Conservation (phyloP, 768 basidiomycete genomes). For the Termitomyces sp. region DNA sequence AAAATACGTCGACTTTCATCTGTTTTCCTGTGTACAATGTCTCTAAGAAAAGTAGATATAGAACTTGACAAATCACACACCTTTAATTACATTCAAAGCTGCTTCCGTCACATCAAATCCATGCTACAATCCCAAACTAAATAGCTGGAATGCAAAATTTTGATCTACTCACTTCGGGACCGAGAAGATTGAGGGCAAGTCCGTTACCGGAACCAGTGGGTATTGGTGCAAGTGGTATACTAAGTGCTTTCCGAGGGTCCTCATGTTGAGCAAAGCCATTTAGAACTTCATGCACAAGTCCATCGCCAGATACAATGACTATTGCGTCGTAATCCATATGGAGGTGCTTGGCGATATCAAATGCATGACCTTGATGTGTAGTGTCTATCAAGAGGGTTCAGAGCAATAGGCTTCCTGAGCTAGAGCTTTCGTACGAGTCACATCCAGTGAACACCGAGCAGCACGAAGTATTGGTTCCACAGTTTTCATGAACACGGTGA, state of each 20-base stretch:
- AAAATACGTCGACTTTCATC: slow-evolving; percentile 75
- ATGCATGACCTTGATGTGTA: slow-evolving; percentile 56
- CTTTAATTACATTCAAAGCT: slow-evolving; percentile 77
- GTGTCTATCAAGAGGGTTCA: slow-evolving; percentile 44
- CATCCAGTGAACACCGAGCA: slow-evolving; percentile 58
- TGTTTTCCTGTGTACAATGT: slow-evolving; percentile 45
- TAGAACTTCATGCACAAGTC: slow-evolving; percentile 75
- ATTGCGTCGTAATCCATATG: slow-evolving; percentile 65
- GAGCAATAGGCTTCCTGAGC: background rate
- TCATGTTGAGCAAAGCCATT: slow-evolving; percentile 75
- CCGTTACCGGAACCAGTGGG: slow-evolving; percentile 85
- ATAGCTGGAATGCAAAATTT: background rate
- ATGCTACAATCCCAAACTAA: slow-evolving; percentile 32
- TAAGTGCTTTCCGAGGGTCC: slow-evolving; percentile 55
- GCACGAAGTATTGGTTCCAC: slow-evolving; percentile 71
- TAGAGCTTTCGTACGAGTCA: slow-evolving; percentile 46
- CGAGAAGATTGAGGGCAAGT: slow-evolving; percentile 66
- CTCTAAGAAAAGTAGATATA: background rate
- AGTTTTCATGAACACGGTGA: slow-evolving; percentile 43
- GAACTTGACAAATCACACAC: slow-evolving; percentile 23
- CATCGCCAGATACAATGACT: slow-evolving; percentile 78
- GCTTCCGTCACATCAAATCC: slow-evolving; percentile 71
- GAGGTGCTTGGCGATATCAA: slow-evolving; percentile 54
- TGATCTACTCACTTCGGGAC: slow-evolving; percentile 43
- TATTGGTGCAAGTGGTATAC: slow-evolving; percentile 69